phyloP scores from a whole-genome alignment of 805 yeast genomes.

The Candida palmyrensis region DNA sequence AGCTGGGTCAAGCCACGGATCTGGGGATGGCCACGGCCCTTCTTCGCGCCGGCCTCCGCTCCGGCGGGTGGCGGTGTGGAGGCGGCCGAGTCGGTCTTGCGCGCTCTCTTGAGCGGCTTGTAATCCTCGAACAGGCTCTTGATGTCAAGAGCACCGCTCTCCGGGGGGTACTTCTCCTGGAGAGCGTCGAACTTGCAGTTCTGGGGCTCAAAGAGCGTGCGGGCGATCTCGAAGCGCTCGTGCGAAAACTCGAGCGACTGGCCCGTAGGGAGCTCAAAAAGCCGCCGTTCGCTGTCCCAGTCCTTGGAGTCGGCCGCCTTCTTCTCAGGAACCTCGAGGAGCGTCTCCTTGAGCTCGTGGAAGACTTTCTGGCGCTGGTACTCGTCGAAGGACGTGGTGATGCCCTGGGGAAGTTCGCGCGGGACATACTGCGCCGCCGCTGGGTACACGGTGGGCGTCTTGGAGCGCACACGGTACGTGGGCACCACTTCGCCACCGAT shows the following conservation, averaged over 20 bases:
- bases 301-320: slow-evolving; percentile 23
- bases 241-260: slow-evolving; percentile 54
- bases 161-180: slow-evolving; percentile 24
- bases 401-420: slow-evolving; percentile 18
- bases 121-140: slow-evolving; percentile 54
- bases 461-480: slow-evolving; percentile 47
- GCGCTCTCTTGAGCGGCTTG: slow-evolving; percentile 64
- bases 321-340: slow-evolving; percentile 51
- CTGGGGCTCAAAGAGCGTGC: slow-evolving; percentile 66
- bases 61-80: slow-evolving; percentile 23
- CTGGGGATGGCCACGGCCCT: slow-evolving; percentile 7
- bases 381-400: slow-evolving; percentile 48
- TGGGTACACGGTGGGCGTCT: slow-evolving; percentile 31
- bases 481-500: slow-evolving; percentile 17
- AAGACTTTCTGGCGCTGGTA: slow-evolving; percentile 52
- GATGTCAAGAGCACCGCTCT: slow-evolving; percentile 50
- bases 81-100: slow-evolving; percentile 35
- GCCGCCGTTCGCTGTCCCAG: slow-evolving; percentile 31
- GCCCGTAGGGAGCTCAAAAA: slow-evolving; percentile 76
- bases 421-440: slow-evolving; percentile 18
- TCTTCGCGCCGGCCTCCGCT: not conserved
- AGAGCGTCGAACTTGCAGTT: slow-evolving; percentile 30
- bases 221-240: slow-evolving; percentile 62
- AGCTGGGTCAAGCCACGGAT: slow-evolving; percentile 55
- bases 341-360: slow-evolving; percentile 73